Percentiles rank a stretch among this genome's conserved stretches.
phyloP scores from a whole-genome alignment of 106 monocot species.

The Dactylorhiza incarnata region DNA sequence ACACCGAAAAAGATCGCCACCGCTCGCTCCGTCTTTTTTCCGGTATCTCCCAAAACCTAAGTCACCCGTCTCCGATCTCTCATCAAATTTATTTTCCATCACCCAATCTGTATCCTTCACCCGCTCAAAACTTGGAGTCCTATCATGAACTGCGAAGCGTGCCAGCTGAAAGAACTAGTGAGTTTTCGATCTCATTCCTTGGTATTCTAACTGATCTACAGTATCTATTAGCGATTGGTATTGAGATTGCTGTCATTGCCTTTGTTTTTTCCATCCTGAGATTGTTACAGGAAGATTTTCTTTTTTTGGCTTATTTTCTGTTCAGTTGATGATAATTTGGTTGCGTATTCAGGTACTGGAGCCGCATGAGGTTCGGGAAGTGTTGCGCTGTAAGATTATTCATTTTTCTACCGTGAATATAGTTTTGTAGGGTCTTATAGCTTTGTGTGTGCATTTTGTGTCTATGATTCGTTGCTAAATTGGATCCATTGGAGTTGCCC shows the following conservation, averaged over 20 bases:
- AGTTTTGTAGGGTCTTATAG: not conserved
- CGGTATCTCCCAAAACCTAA: not conserved
- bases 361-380: conserved; percentile 68
- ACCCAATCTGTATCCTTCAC: not conserved
- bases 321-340: not conserved
- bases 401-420: not conserved
- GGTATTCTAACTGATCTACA: not conserved
- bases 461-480: not conserved
- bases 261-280: not conserved
- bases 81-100: not conserved
- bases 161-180: conserved; percentile 27
- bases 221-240: not conserved
- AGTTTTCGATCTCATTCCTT: not conserved
- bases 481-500: not conserved
- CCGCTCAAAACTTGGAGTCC: not conserved
- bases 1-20: not conserved
- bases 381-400: conserved; percentile 66
- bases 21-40: not conserved
- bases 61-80: not conserved
- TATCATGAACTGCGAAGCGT: conserved; percentile 20
- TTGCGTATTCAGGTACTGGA: conserved; percentile 43
- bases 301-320: not conserved
- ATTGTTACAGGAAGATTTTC: no score
- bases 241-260: not conserved
- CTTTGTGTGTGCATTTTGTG: not conserved